A percentile compares a stretch with the other conserved stretches of the same genome.
Conservation (phyloP, 2,329 filamentous ascomycete genomes). For the Thermochaetoides dissita region DNA sequence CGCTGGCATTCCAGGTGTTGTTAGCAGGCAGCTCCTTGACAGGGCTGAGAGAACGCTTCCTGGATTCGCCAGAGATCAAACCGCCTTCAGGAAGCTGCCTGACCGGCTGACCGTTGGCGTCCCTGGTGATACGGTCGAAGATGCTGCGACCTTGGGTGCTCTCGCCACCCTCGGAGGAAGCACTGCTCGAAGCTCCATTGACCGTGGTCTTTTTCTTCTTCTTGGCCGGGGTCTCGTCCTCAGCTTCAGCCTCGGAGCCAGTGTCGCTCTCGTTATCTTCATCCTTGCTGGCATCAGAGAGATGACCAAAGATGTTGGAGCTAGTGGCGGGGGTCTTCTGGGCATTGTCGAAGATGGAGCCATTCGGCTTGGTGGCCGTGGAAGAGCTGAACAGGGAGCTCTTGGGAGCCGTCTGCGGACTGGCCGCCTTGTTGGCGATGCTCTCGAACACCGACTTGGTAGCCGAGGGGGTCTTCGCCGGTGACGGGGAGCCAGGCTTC, state of each 20-base stretch:
- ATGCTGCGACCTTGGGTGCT: constrained; percentile 35
- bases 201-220: constrained; percentile 30
- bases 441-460: constrained; percentile 44
- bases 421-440: constrained; percentile 34
- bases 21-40: constrained; percentile 26
- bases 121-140: constrained; percentile 41
- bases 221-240: constrained; percentile 27
- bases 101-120: constrained; percentile 34
- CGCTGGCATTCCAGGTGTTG: constrained; percentile 35
- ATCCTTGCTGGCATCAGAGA: constrained; percentile 42
- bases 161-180: constrained; percentile 29
- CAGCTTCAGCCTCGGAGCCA: constrained; percentile 10
- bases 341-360: constrained; percentile 20
- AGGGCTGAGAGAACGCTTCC: constrained; percentile 31
- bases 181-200: constrained; percentile 27
- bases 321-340: constrained; percentile 21
- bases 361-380: constrained; percentile 21
- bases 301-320: constrained; percentile 45
- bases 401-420: constrained; percentile 22
- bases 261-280: constrained; percentile 24
- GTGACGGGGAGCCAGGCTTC: constrained; percentile 22
- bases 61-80: constrained; percentile 19
- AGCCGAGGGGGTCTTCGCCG: constrained; percentile 29
- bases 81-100: constrained; percentile 24
- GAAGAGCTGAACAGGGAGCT: constrained; percentile 13